Evolutionary conservation across 2,329 filamentous ascomycete genomes (phyloP), one percentile per base, ranked within the genome.

Genomic region (Sphaerulina musiva): DNA sequence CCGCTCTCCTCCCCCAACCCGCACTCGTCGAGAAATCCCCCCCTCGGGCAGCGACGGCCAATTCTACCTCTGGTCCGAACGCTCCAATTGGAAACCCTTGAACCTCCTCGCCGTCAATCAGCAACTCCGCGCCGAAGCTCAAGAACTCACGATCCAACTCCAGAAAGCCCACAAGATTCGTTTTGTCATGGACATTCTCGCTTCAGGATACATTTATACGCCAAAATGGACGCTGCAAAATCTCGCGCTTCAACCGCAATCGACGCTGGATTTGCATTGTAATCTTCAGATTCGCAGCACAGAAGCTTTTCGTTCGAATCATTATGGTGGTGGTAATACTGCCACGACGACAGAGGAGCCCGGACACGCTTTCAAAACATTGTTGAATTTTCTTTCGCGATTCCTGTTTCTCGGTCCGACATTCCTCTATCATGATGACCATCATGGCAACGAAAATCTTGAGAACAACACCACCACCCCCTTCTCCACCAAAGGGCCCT

Each of bases 201-300:
- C 49, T 29, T 57, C 54, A 43, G 62, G 60, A 8, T 59, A 60
- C 39, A 48, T 57, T 26, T 58, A 59, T 54, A 62, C 59, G 8
- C 63, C 64, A 1, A 58, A 58, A 29, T 66, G 58, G 58, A 66
- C 59, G 0, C 48, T 48, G 11, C 46, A 64, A 1, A 60, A 60
- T 12, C 51, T 56, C 6, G 44, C 54, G 7, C 53, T 60, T 1
- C 52, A 43, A 3, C 53, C 54, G 10, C 32, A 52, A 2, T 51
- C 48, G 3, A 5, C 31, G 1, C 39, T 67, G 3, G 51, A 64
- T 47, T 34, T 66, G 20, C 53, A 51, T 10, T 58, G 64, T 1
- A 59, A 58, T 5, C 51, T 64, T 5, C 55, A 53, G 17, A 58
- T 66, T 42, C 57, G 61, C 53, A 63, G 56, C 47, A 59, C 62